Evolutionary conservation across 805 yeast species (phyloP).

Genomic region (Candida silvicultrix): DNA sequence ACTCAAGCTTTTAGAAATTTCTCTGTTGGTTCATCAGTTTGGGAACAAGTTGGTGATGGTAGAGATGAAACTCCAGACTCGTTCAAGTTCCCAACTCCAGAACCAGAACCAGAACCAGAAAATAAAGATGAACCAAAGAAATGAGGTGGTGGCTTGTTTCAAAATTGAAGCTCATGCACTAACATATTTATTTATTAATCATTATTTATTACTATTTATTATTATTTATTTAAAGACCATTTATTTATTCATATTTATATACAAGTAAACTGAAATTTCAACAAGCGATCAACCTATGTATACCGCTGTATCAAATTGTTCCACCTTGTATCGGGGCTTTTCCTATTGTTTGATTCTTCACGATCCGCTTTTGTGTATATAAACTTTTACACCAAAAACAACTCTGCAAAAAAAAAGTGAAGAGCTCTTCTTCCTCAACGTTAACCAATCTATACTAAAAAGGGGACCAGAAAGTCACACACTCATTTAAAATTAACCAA

Average conservation of each 20-base stretch:
- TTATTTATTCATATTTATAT: conserved; percentile 16
- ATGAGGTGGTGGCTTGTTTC: conserved; percentile 3
- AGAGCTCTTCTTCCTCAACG: too few relatives aligned
- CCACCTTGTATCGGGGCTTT: too few relatives aligned
- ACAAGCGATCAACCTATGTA: too few relatives aligned
- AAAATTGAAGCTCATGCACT: too few relatives aligned
- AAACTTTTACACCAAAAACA: not conserved
- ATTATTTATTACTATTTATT: conserved; percentile 8
- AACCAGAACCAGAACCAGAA: conserved; percentile 59
- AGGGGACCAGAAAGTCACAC: not conserved
- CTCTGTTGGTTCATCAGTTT: conserved; percentile 79
- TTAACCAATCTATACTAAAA: too few relatives aligned
- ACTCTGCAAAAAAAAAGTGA: too few relatives aligned
- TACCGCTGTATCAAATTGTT: too few relatives aligned
- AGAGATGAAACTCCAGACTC: conserved; percentile 73
- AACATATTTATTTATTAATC: conserved; percentile 1
- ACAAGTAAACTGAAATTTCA: not conserved
- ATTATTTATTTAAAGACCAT: too few relatives aligned
- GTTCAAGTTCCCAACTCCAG: conserved; percentile 78
- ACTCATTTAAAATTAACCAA: not conserved
- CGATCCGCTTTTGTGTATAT: not conserved
- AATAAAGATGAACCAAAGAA: conserved; percentile 16
- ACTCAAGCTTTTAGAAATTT: conserved; percentile 92
- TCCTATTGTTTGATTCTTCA: not conserved
- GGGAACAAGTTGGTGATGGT: conserved; percentile 92